A percentile compares a stretch with the other conserved stretches of the same genome.
Conservation (phyloP, 768 basidiomycete species). For the Lactifluus subvellereus region DNA sequence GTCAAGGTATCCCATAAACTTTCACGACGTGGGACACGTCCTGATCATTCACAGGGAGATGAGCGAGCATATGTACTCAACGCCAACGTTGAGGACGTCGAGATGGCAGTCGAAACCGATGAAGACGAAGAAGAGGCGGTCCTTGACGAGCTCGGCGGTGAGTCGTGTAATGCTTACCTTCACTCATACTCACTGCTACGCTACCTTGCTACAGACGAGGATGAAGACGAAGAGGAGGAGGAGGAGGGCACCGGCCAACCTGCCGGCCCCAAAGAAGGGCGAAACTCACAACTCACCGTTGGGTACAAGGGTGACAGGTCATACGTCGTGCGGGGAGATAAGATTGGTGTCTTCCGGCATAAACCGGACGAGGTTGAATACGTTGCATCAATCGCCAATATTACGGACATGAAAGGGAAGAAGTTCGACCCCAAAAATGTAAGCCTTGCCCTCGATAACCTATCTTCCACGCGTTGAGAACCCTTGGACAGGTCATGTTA, state of each 20-base stretch:
- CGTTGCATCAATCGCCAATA: constrained; percentile 78
- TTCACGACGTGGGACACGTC: neutral
- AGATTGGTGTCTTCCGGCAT: constrained; percentile 86
- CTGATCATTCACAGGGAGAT: constrained; percentile 47
- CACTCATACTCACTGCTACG: neutral
- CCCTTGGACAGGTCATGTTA: constrained; percentile 70
- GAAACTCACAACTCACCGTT: constrained; percentile 85
- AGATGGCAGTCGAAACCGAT: constrained; percentile 72
- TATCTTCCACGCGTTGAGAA: neutral
- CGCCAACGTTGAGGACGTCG: constrained; percentile 74
- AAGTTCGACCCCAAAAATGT: constrained; percentile 85
- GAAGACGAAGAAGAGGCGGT: constrained; percentile 76
- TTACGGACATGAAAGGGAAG: constrained; percentile 75
- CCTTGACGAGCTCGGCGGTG: constrained; percentile 62
- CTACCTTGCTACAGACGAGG: constrained; percentile 8
- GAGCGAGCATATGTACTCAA: constrained; percentile 81
- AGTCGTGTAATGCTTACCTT: constrained; percentile 14
- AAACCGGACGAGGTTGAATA: constrained; percentile 72
- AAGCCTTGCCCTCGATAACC: constrained; percentile 27
- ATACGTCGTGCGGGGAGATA: constrained; percentile 87
- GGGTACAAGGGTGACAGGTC: constrained; percentile 95
- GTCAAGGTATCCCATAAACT: constrained; percentile 51
- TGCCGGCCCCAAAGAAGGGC: constrained; percentile 45
- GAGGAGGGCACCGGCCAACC: constrained; percentile 26
- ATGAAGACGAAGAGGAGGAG: constrained; percentile 18